Conservation (phyloP, 2,329 filamentous ascomycete genomes). For the Monilinia vaccinii-corymbosi region DNA sequence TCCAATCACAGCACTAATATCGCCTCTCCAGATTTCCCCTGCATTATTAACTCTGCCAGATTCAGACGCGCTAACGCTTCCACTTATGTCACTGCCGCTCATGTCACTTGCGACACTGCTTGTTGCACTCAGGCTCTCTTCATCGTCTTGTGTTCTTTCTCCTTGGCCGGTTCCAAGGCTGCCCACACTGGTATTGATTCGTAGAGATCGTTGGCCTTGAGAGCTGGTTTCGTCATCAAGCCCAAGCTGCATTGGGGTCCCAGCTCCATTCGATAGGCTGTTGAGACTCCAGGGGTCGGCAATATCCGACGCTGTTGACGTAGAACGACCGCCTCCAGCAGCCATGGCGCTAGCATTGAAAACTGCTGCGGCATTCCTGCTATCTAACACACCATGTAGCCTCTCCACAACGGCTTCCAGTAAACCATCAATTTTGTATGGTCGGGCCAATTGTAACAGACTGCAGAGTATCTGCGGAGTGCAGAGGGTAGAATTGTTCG, state of each 20-base stretch:
- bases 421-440: conserved; percentile 87
- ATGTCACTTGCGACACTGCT: conserved; percentile 25
- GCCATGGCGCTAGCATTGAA: conserved; percentile 99
- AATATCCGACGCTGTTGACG: conserved; percentile 44
- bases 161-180: conserved; percentile 25
- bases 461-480: conserved; percentile 95
- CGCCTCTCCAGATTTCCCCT: conserved; percentile 68
- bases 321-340: conserved; percentile 80
- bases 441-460: conserved; percentile 82
- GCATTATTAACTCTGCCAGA: conserved; percentile 32
- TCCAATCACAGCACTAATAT: conserved; percentile 84
- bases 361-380: conserved; percentile 87
- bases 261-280: conserved; percentile 9
- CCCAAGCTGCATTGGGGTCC: conserved; percentile 16
- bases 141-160: conserved; percentile 29
- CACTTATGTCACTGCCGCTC: conserved; percentile 22
- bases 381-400: conserved; percentile 81
- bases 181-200: conserved; percentile 42
- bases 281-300: conserved; percentile 38
- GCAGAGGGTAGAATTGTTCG: conserved; percentile 66
- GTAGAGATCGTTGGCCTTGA: conserved; percentile 30
- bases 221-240: conserved; percentile 16
- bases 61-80: conserved; percentile 32
- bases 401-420: conserved; percentile 89
- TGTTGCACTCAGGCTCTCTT: conserved; percentile 28